Evolutionary conservation across 2,329 filamentous ascomycete species (phyloP), one percentile per base, ranked within the genome.

Genomic region (Cladorrhinum sp.): DNA sequence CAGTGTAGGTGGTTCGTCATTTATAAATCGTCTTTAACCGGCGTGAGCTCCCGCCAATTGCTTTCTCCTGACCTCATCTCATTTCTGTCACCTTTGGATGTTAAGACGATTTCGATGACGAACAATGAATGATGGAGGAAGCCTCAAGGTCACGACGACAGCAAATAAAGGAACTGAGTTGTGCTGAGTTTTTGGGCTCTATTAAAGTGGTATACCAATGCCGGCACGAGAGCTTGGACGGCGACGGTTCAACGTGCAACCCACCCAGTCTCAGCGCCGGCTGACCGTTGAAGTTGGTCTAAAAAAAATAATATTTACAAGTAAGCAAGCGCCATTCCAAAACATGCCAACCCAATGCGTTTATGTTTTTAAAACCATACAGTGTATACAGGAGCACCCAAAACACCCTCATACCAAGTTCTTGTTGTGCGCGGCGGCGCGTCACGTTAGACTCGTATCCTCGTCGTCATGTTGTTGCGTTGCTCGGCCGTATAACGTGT

Each of bases 121-220:
- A 10, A 13, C 36, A 5, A 13, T 16, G 36, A 41, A 8, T 41
- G 36, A n/a, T n/a, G 10, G 3, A 41, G 36, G 10, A 5, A 8
- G 16, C 6, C 7, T 41, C 16, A 5, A 29, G 18, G 9, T 38
- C 25, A 20, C 24, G 6, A 45, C 16, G 27, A 5, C n/a, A 48
- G 24, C 60, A 24, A 25, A 24, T 23, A 8, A 32, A 32, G 29
- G n/a, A 32, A 54, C 52, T 27, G 62, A 23, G 38, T 52, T 64
- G 23, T 45, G 41, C 8, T 45, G 41, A 22, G 29, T 45, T 20
- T 45, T 45, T 45, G 2, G 32, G 45, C 45, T 45, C 32, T 61
- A 64, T 61, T 64, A 61, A 55, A 45, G 50, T 55, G 12, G 32
- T 18, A 50, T 59, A 62, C 60, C 55, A 65, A 64, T 58, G 57